Percentiles rank a stretch among this genome's conserved stretches.
phyloP scores from a whole-genome alignment of 768 basidiomycete species.

The Dentipellis sp. region DNA sequence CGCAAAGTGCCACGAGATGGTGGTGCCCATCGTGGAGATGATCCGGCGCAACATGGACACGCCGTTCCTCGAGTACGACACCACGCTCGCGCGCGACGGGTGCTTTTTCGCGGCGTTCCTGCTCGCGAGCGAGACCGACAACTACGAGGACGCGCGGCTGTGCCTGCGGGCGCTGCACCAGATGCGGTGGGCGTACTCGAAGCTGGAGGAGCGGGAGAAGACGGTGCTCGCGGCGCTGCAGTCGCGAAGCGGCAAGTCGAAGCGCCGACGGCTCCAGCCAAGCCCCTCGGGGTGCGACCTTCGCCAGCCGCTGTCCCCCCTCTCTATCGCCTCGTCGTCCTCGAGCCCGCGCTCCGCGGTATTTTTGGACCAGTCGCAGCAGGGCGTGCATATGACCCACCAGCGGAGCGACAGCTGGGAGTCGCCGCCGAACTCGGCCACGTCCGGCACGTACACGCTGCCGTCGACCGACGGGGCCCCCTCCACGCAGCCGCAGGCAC shows the following conservation, averaged over 20 bases:
- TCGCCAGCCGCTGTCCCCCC: conserved; percentile 12
- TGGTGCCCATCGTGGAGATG: conserved; percentile 36
- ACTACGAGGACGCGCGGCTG: conserved; percentile 39
- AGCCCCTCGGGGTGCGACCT: background rate
- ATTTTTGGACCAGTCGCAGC: conserved; percentile 1
- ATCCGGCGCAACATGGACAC: conserved; percentile 41
- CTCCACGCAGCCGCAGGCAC: too few species aligned
- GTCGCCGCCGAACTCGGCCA: conserved; percentile 11
- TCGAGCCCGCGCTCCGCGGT: conserved; percentile 1
- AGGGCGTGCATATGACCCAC: conserved; percentile 1
- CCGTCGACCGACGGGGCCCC: too few species aligned
- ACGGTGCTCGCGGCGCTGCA: conserved; percentile 44
- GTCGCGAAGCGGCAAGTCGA: conserved; percentile 15
- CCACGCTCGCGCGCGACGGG: conserved; percentile 80
- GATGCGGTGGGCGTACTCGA: conserved; percentile 77
- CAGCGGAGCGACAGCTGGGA: conserved; percentile 13
- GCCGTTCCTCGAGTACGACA: conserved; percentile 74
- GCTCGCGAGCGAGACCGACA: conserved; percentile 46
- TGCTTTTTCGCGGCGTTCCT: conserved; percentile 82
- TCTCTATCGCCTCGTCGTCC: conserved; percentile 9
- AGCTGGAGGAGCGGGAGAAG: conserved; percentile 62
- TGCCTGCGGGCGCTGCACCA: conserved; percentile 72
- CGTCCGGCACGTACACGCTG: background rate
- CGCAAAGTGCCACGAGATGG: conserved; percentile 34
- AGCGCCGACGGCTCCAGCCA: background rate